Base-by-base conservation (phyloP, 345 rosid genomes). In the Euphorbia peplus region DNA sequence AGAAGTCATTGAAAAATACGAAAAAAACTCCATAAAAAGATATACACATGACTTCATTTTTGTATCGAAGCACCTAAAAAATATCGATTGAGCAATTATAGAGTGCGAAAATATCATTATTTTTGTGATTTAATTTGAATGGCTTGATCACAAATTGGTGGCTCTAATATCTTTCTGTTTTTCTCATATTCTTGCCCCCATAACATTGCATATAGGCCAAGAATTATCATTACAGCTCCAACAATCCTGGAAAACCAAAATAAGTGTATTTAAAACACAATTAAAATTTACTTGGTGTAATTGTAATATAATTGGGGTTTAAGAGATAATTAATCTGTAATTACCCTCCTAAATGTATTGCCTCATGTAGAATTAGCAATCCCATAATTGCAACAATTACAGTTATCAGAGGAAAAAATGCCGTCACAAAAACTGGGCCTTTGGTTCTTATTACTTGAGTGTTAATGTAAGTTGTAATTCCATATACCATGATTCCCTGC, bases 111-210 rank as follows among this genome's bases (percentile, higher is more conserved):
- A n/a, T n/a, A n/a, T n/a, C n/a, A n/a, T n/a, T n/a, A n/a, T 35
- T 57, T 28, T 28, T 26, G 19, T 57, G n/a, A 28, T 28, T 8
- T 58, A 6, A 7, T n/a, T 3, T 29, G 19, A 29, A 58, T 6
- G 18, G 18, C 61, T 57, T 28, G 8, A 28, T 28, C 61, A 29
- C 21, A 58, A 29, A 30, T 50, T 57, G 61, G 37, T 15, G 61
- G 39, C 39, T 56, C 61, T 18, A 28, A 14, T 4, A 18, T 30
- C 51, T 19, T 59, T 32, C 35, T 59, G 5, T 30, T 59, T 59
- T 59, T 32, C 63, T 59, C 63, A 14, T 29, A 22, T 59, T 59
- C 42, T 21, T 59, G 32, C 32, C 24, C 63, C 44, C 63, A 59
- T 10, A 59, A 21, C 32, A 59, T 30, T 59, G 63, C 63, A 32